Evolutionary conservation across 2,329 filamentous ascomycete genomes (phyloP).

Genomic region (Ophiostoma ips): DNA sequence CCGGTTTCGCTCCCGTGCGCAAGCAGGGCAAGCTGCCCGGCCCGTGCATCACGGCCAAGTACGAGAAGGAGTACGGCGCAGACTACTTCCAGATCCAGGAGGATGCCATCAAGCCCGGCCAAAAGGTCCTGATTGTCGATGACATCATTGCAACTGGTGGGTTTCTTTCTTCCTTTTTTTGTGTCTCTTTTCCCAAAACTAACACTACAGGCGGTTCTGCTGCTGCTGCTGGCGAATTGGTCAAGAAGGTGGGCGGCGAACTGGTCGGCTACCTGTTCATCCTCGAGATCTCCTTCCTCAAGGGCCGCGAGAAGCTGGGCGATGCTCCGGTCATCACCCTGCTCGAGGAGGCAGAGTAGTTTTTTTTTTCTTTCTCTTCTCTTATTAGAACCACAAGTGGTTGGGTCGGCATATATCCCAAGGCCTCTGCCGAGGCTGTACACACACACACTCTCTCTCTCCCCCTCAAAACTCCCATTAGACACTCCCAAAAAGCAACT

Average conservation of each 20-base stretch:
- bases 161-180: slow-evolving; percentile 19
- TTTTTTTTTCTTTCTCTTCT: neutral
- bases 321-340: slow-evolving; percentile 46
- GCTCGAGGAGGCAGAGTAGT: slow-evolving; percentile 2
- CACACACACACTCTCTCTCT: too few species aligned
- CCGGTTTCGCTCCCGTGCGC: slow-evolving; percentile 81
- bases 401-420: neutral
- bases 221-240: slow-evolving; percentile 71
- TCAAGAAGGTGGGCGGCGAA: slow-evolving; percentile 72
- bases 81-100: slow-evolving; percentile 95
- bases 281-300: slow-evolving; percentile 85
- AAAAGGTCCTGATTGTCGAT: slow-evolving; percentile 87
- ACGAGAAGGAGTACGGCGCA: slow-evolving; percentile 89
- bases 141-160: slow-evolving; percentile 97
- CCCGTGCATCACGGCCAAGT: slow-evolving; percentile 69
- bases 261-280: slow-evolving; percentile 88
- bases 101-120: slow-evolving; percentile 68
- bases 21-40: slow-evolving; percentile 96
- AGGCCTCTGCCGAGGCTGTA: too few species aligned
- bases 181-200: neutral
- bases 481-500: too few species aligned
- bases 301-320: slow-evolving; percentile 79
- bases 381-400: too few species aligned
- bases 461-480: too few species aligned
- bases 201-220: slow-evolving; percentile 65